A percentile compares a stretch with the other conserved stretches of the same genome.
Conservation (phyloP, 495 filamentous ascomycete species). For the Penicillium alfredii region DNA sequence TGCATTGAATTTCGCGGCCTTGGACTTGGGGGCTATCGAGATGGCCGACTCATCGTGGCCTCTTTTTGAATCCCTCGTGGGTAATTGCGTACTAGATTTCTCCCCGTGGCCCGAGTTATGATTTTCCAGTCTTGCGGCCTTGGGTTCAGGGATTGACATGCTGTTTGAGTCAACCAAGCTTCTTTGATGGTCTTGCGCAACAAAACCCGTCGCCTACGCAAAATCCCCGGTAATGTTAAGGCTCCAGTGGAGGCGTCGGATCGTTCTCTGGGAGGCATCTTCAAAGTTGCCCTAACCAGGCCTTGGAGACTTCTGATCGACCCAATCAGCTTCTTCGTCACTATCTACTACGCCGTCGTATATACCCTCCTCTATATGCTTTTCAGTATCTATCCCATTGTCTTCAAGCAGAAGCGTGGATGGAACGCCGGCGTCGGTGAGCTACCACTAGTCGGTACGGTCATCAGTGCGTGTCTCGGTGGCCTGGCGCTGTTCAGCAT, state of each 20-base stretch:
- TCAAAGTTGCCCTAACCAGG: conserved; percentile 44
- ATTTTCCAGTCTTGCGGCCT: neutral
- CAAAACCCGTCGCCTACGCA: no score
- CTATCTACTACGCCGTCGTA: conserved; percentile 47
- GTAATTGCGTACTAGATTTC: neutral
- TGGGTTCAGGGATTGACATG: neutral
- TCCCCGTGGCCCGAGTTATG: no score
- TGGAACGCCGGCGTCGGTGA: conserved; percentile 47
- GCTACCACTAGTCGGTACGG: conserved; percentile 46
- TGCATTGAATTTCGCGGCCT: conserved; percentile 4
- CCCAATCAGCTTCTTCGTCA: conserved; percentile 39
- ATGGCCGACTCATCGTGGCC: neutral
- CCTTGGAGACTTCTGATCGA: conserved; percentile 43
- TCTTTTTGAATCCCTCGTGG: neutral
- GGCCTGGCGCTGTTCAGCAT: conserved; percentile 34
- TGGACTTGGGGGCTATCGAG: neutral
- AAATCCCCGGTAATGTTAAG: conserved; percentile 38
- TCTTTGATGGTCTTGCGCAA: neutral
- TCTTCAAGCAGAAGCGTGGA: conserved; percentile 47
- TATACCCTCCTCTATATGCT: conserved; percentile 54
- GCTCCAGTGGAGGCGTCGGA: conserved; percentile 39
- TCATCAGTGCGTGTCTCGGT: conserved; percentile 41
- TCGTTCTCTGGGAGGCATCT: conserved; percentile 35
- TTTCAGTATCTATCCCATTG: conserved; percentile 50
- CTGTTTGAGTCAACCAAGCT: neutral